Base-by-base conservation (phyloP, 192 early-diverging fungal genomes). In the Coemansia aciculifera region DNA sequence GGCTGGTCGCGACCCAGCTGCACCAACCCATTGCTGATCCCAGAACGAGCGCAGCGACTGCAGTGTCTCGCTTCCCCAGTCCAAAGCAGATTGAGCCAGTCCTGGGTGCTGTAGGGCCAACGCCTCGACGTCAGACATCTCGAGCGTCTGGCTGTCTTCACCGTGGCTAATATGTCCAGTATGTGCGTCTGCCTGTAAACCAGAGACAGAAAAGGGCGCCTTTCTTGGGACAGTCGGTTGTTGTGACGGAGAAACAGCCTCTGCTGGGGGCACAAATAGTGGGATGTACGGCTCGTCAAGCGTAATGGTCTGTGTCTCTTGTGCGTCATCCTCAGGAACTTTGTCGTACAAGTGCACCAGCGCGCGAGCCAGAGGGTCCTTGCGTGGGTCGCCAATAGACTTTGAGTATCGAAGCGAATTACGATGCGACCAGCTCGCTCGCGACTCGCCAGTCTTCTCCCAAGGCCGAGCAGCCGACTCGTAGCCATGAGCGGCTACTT, bases 401-500 rank as follows among this genome's bases (percentile, higher is more conserved):
- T 66, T 59, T 31, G 74, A 67, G 71, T 81, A 81, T 23, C 74
- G 67, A 21, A 81, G 66, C 46, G 79, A 81, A 64, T 77, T 81
- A 37, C 74, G 70, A 5, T 66, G 74, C 32, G 79, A 64, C 79
- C 79, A 81, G 71, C 68, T 77, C 39, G 70, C 23, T 2, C 48
- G 64, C 36, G 79, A 69, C 27, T 81, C 79, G 67, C 79, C 79
- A 6, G 71, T 76, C 61, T 63, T 69, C 46, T 81, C 79, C 79
- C 79, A 81, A 19, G 79, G 79, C 49, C 71, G 67, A 10, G 79
- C 74, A 8, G 79, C 68, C 9, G 71, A 29, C 66, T 76, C 79
- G 62, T 82, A 82, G 65, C 69, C 68, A 51, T 82, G 79, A 0
- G 79, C 79, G 11, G 79, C 79, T 2, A 82, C 79, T 59, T 82